Conservation (phyloP, 768 basidiomycete genomes). For the Cystobasidium onofrii region DNA sequence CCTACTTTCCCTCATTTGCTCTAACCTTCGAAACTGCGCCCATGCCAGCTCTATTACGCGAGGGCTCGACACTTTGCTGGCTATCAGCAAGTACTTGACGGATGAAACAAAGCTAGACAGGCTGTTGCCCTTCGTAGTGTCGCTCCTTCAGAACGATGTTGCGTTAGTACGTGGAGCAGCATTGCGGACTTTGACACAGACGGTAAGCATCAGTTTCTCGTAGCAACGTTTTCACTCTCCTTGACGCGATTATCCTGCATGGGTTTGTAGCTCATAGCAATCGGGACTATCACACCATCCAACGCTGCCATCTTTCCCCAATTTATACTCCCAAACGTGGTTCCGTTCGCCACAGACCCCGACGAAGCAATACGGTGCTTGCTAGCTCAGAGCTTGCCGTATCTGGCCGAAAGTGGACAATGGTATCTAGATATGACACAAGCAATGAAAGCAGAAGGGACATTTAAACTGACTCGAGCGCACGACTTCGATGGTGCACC, state of each 20-base stretch:
- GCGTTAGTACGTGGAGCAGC: constrained; percentile 73
- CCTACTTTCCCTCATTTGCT: constrained; percentile 73
- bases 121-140: constrained; percentile 82
- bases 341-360: constrained; percentile 69
- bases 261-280: constrained; percentile 45
- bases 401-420: constrained; percentile 74
- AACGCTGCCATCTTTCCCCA: constrained; percentile 72
- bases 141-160: constrained; percentile 75
- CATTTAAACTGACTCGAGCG: constrained; percentile 60
- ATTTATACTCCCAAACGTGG: constrained; percentile 86
- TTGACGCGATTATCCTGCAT: constrained; percentile 34
- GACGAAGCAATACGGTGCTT: constrained; percentile 74
- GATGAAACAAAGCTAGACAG: constrained; percentile 94
- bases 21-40: constrained; percentile 78
- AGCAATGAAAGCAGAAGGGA: constrained; percentile 73
- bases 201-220: constrained; percentile 52
- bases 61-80: constrained; percentile 76
- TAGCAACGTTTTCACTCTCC: neutral
- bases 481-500: constrained; percentile 65
- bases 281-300: constrained; percentile 44
- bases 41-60: constrained; percentile 77
- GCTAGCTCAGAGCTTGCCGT: constrained; percentile 74
- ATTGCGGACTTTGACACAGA: constrained; percentile 68
- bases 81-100: constrained; percentile 66
- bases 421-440: constrained; percentile 90